Evolutionary conservation across 2,329 filamentous ascomycete species (phyloP).

Genomic region (Penicillium sp.): DNA sequence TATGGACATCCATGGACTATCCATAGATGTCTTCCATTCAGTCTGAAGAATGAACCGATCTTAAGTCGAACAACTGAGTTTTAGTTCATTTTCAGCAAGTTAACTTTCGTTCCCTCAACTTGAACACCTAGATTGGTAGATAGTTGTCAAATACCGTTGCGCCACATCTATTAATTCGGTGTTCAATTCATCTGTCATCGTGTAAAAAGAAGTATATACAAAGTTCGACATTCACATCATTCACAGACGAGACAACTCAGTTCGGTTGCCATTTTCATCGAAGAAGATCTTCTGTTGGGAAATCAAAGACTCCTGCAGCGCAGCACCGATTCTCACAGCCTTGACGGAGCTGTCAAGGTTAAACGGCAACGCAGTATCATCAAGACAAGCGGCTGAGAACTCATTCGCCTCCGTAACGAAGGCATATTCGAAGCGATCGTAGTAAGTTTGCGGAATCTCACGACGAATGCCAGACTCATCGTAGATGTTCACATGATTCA

Average conservation of each 20-base stretch:
- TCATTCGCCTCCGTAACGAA: conserved; percentile 67
- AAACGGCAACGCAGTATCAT: conserved; percentile 58
- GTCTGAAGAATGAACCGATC: no score
- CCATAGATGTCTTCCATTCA: no score
- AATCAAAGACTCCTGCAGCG: conserved; percentile 60
- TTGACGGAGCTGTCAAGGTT: conserved; percentile 60
- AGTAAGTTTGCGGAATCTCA: conserved; percentile 65
- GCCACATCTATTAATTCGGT: no score
- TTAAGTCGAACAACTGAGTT: no score
- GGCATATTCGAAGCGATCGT: conserved; percentile 64
- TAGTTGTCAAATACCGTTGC: no score
- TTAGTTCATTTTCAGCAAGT: no score
- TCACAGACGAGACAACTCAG: conserved; percentile 46
- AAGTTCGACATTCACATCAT: background rate
- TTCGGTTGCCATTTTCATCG: conserved; percentile 54
- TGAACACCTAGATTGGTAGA: no score
- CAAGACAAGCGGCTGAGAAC: conserved; percentile 62
- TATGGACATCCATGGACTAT: no score
- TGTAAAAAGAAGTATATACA: no score
- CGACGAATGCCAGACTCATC: conserved; percentile 57
- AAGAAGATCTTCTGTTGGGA: conserved; percentile 61
- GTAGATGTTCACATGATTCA: conserved; percentile 60
- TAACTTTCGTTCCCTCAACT: no score
- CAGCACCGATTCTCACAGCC: conserved; percentile 60
- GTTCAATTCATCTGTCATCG: no score